A percentile compares a stretch with the other conserved stretches of the same genome.
Conservation (phyloP, 352 stramenopile species). For the Peronosclerospora sorghi region DNA sequence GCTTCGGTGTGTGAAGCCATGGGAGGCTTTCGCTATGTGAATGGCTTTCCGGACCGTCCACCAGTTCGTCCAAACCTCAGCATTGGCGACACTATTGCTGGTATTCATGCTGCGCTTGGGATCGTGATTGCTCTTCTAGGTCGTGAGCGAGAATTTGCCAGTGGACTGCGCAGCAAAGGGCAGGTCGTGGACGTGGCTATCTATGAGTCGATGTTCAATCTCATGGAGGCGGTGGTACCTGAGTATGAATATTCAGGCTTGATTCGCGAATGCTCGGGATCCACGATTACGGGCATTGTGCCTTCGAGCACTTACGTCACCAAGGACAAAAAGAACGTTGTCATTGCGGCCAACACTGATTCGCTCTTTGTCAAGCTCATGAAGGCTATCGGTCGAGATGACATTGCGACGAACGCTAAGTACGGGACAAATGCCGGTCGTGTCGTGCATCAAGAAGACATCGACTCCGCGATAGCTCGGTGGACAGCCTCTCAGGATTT, state of each 20-base stretch:
- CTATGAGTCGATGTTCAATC: slow-evolving; percentile 82
- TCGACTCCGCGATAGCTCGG: slow-evolving; percentile 40
- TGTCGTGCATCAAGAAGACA: slow-evolving; percentile 44
- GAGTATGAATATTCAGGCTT: slow-evolving; percentile 77
- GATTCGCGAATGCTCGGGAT: slow-evolving; percentile 74
- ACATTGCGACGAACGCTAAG: slow-evolving; percentile 45
- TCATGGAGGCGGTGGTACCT: slow-evolving; percentile 76
- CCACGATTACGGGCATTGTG: slow-evolving; percentile 82
- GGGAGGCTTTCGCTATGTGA: slow-evolving; percentile 79
- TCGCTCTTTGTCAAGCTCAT: slow-evolving; percentile 75
- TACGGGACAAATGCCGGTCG: slow-evolving; percentile 60
- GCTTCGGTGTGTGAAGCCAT: slow-evolving; percentile 82
- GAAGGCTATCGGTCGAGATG: slow-evolving; percentile 46
- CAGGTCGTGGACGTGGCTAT: slow-evolving; percentile 82
- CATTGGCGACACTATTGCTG: slow-evolving; percentile 74
- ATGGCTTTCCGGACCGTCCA: slow-evolving; percentile 72
- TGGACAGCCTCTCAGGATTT: slow-evolving; percentile 47
- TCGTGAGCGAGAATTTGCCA: slow-evolving; percentile 31
- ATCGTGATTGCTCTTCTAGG: slow-evolving; percentile 75
- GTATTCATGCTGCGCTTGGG: slow-evolving; percentile 70
- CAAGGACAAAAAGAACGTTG: slow-evolving; percentile 73
- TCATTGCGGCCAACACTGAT: slow-evolving; percentile 80
- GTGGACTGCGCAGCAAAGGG: slow-evolving; percentile 18
- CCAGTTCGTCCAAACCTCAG: slow-evolving; percentile 75
- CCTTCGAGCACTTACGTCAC: slow-evolving; percentile 82